Base-by-base conservation (phyloP, 169 alveolate species). In the Plasmodium adleri region DNA sequence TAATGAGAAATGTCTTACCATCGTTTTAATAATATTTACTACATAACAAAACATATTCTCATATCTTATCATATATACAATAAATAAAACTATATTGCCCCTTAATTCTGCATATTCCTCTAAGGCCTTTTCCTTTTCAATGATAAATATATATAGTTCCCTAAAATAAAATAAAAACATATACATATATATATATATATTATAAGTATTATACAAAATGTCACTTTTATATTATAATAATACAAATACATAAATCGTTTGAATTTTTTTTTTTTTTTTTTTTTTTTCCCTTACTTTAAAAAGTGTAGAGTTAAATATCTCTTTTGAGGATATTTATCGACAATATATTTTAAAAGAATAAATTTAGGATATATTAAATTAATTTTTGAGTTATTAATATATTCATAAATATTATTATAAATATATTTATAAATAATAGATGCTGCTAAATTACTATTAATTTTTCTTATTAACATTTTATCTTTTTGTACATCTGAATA, bases 1-100 rank as follows among this genome's bases (percentile, higher is more conserved):
- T 24, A 26, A 72, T 24, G 7, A 24, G 60, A 26, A 5, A 26
- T 59, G 13, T 28, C 89, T 67, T 83, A 83, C 91, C 91, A 83
- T 83, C n/a, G 72, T 32, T 70, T 83, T 83, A 62, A 83, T 70
- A 13, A 83, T 63, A 49, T 49, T 50, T 28, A 83, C 58, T 28
- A 83, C 85, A 20, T 83, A 68, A 63, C 80, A 83, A 70, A 83
- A 83, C 91, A 83, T 83, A 68, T 83, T 83, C 39, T 83, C 91
- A 63, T 56, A 83, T 59, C 91, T 58, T 24, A 83, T 62, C 13
- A 83, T 5, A 15, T 83, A 83, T 4, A 83, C 91, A 62, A 83
- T 68, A 60, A 83, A 83, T 10, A 83, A 72, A 20, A 83, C 56
- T 5, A 83, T 43, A 63, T 70, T 83, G 43, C 70, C 91, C 24